Percentiles rank a stretch among this genome's conserved stretches.
These are phyloP conservation scores for Cyclostephanos invisitatus DNA, from an alignment of 108 stramenopile genomes.

Conservation along the genomic window DNA sequence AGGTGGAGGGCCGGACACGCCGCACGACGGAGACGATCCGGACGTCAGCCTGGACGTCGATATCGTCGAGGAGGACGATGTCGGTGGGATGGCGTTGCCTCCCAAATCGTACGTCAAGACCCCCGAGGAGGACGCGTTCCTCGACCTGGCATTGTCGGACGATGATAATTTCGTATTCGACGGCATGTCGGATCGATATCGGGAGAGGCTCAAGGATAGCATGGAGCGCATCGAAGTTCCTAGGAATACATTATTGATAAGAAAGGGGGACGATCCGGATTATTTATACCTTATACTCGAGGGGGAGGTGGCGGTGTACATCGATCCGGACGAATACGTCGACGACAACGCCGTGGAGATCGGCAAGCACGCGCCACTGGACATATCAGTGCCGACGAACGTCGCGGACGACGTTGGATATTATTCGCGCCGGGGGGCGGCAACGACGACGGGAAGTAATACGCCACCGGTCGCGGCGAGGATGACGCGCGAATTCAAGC, in stretches of 20 bases:
- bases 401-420: too few species aligned
- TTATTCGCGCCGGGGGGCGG: too few species aligned
- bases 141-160: slow-evolving; percentile 33
- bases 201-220: slow-evolving; percentile 27
- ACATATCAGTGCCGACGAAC: slow-evolving; percentile 24
- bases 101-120: neutral
- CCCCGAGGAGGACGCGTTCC: slow-evolving; percentile 38
- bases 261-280: slow-evolving; percentile 31
- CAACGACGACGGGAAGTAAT: neutral
- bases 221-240: slow-evolving; percentile 36
- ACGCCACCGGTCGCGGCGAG: neutral
- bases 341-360: slow-evolving; percentile 40
- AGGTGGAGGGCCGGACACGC: neutral
- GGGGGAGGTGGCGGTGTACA: slow-evolving; percentile 41
- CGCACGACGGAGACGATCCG: too few species aligned
- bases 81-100: neutral
- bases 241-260: slow-evolving; percentile 25
- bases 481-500: slow-evolving; percentile 32
- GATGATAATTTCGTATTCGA: slow-evolving; percentile 44
- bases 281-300: slow-evolving; percentile 36
- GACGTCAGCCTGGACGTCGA: too few species aligned
- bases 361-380: slow-evolving; percentile 32
- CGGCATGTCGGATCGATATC: slow-evolving; percentile 26
- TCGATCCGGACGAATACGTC: slow-evolving; percentile 39
- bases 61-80: neutral